Conservation (phyloP, 1,284 basidiomycete species). For the Trichosporon ovoides region DNA sequence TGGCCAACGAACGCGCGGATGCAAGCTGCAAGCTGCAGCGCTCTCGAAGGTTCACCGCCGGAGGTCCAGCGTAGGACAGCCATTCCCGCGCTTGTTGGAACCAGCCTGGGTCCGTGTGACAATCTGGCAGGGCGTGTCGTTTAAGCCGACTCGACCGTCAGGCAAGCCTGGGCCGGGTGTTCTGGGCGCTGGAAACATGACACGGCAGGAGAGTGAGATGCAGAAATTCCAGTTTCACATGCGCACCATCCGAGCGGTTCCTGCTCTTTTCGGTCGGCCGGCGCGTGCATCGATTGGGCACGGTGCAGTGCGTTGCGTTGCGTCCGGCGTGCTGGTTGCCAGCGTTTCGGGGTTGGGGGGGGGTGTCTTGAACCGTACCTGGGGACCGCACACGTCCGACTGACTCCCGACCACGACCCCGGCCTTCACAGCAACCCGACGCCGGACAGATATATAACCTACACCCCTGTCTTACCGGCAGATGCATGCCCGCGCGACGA, state of each 20-base stretch:
- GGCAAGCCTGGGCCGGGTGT: background rate
- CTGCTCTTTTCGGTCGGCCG: background rate
- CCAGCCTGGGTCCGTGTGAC: too few species aligned
- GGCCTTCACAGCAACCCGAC: background rate
- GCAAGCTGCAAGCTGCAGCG: too few species aligned
- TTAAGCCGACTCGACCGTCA: too few species aligned
- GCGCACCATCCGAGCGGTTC: background rate
- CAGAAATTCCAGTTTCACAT: slow-evolving; percentile 5
- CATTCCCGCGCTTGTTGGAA: too few species aligned
- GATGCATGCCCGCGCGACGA: background rate
- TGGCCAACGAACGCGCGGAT: background rate
- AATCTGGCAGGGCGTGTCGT: too few species aligned
- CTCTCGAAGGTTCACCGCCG: too few species aligned
- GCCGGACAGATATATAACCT: background rate
- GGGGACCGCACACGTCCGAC: background rate
- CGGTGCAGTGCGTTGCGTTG: background rate
- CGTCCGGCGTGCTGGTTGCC: background rate
- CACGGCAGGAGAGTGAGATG: background rate
- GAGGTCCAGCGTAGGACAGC: too few species aligned
- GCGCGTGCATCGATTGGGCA: background rate
- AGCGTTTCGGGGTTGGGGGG: slow-evolving; percentile 1
- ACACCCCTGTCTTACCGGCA: background rate
- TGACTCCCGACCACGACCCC: background rate
- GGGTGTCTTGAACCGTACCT: slow-evolving; percentile 5
- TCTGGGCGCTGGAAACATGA: slow-evolving; percentile 4